Percentiles rank a stretch among this genome's conserved stretches.
Conservation (phyloP, 2,329 filamentous ascomycete species). For the Colletotrichum lupini region DNA sequence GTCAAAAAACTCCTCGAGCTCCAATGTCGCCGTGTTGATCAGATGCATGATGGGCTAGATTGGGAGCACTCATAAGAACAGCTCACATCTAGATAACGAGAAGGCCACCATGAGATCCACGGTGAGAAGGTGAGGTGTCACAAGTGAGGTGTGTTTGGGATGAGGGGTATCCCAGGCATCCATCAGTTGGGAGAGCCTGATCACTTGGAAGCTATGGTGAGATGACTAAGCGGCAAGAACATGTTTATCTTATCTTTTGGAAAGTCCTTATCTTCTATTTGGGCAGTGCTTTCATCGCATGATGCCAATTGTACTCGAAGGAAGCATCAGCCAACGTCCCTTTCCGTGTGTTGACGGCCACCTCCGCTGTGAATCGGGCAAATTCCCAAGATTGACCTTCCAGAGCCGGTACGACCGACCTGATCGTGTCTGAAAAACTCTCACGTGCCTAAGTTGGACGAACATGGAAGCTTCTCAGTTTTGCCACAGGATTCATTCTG, state of each 20-base stretch:
- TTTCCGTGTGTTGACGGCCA: not conserved
- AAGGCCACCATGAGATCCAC: not conserved
- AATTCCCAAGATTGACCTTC: not conserved
- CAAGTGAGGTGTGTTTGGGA: not conserved
- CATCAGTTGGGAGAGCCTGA: not conserved
- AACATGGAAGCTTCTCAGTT: not conserved
- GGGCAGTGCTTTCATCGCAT: too few species aligned
- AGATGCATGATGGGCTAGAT: not conserved
- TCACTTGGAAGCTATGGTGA: not conserved
- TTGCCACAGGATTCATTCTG: constrained; percentile 32
- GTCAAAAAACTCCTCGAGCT: not conserved
- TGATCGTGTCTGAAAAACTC: too few species aligned
- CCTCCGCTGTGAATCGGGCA: not conserved
- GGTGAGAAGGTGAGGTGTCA: not conserved
- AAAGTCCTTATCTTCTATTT: too few species aligned
- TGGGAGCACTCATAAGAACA: not conserved
- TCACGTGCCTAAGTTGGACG: not conserved
- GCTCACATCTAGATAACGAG: too few species aligned
- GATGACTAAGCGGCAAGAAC: not conserved
- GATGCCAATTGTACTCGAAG: too few species aligned
- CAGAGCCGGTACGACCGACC: not conserved
- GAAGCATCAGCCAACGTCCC: not conserved
- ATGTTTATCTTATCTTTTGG: not conserved
- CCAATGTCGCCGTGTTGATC: not conserved
- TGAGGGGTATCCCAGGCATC: not conserved